A percentile compares a stretch with the other conserved stretches of the same genome.
These are phyloP conservation scores for Lentithecium fluviatile DNA, from an alignment of 495 filamentous ascomycete species.

Conservation along the genomic window DNA sequence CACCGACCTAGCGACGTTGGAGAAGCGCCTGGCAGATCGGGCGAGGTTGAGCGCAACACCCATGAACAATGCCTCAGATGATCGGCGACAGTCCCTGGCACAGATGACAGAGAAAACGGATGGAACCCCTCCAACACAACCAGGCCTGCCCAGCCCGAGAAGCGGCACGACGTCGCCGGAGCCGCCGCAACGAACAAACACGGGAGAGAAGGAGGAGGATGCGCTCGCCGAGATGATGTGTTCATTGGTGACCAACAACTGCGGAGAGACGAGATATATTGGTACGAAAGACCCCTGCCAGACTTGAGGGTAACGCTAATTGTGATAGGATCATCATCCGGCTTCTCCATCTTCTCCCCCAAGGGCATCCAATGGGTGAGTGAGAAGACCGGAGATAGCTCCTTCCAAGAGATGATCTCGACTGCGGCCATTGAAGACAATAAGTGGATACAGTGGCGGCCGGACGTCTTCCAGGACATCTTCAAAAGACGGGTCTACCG, in stretches of 20 bases:
- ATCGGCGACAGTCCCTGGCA: constrained; percentile 27
- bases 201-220: constrained; percentile 70
- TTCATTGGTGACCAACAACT: constrained; percentile 95
- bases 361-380: constrained; percentile 99
- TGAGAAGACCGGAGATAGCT: constrained; percentile 90
- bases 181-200: constrained; percentile 41
- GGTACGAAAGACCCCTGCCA: constrained; percentile 55
- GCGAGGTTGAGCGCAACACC: constrained; percentile 33
- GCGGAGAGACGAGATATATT: constrained; percentile 93
- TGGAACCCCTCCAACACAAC: constrained; percentile 20
- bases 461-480: constrained; percentile 90
- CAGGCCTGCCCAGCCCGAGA: constrained; percentile 31
- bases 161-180: constrained; percentile 56
- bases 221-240: constrained; percentile 98
- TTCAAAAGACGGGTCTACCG: constrained; percentile 83
- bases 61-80: constrained; percentile 24
- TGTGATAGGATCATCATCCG: constrained; percentile 81
- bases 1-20: constrained; percentile 83
- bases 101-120: background rate
- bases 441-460: constrained; percentile 95
- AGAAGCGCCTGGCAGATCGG: constrained; percentile 76
- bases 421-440: constrained; percentile 76
- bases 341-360: constrained; percentile 97
- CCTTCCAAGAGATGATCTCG: constrained; percentile 95
- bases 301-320: background rate